Conservation (phyloP, 2,329 filamentous ascomycete genomes). For the Aureobasidium sp. region DNA sequence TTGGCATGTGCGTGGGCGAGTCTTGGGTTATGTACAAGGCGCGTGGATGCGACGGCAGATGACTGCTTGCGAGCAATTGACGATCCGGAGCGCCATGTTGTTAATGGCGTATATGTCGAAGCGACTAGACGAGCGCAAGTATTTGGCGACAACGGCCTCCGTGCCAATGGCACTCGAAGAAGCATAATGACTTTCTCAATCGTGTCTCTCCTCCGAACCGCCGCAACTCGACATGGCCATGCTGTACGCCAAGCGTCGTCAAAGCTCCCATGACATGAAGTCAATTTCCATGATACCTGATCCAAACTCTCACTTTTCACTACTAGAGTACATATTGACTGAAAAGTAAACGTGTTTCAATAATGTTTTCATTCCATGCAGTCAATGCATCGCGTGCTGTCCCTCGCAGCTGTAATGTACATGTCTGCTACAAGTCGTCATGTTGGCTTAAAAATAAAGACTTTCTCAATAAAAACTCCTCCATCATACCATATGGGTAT, state of each 20-base stretch:
- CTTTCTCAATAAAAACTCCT: slow-evolving; percentile 1
- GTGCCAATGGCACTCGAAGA: slow-evolving; percentile 35
- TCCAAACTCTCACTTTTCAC: too few relatives aligned
- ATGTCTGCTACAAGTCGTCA: slow-evolving; percentile 7
- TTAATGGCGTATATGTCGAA: slow-evolving; percentile 24
- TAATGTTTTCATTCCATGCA: slow-evolving; percentile 8
- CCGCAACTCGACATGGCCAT: slow-evolving; percentile 6
- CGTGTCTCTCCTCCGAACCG: slow-evolving; percentile 2
- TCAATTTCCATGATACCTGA: not conserved
- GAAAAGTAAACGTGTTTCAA: not conserved
- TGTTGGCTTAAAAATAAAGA: not conserved
- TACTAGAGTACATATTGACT: too few relatives aligned
- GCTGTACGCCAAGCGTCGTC: slow-evolving; percentile 5
- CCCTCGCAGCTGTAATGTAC: slow-evolving; percentile 14
- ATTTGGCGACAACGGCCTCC: slow-evolving; percentile 25
- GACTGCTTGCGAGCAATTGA: not conserved
- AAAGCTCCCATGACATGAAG: slow-evolving; percentile 4
- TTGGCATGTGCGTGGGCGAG: not conserved
- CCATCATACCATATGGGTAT: not conserved
- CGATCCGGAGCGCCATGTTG: slow-evolving; percentile 23
- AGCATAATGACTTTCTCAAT: slow-evolving; percentile 27
- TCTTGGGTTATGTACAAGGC: not conserved
- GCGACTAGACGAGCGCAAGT: slow-evolving; percentile 25
- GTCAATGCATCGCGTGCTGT: slow-evolving; percentile 12
- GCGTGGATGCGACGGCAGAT: not conserved